These are phyloP conservation scores for Aureobasidium sp. DNA, from an alignment of 2,329 filamentous ascomycete genomes.

Conservation along the genomic window DNA sequence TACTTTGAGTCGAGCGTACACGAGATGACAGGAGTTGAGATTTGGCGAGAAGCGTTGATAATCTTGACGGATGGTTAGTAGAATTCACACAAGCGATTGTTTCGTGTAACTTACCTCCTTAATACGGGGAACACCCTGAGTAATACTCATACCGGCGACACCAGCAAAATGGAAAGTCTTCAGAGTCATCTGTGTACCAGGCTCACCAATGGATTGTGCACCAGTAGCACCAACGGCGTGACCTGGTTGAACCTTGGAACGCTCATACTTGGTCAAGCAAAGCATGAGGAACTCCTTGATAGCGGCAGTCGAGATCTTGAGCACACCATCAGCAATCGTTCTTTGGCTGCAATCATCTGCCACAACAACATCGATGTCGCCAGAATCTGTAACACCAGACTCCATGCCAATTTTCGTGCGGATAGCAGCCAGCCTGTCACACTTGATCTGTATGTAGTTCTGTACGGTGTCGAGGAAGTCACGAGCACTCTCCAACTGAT, in stretches of 20 bases:
- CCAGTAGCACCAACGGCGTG: slow-evolving; percentile 94
- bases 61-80: slow-evolving; percentile 41
- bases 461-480: slow-evolving; percentile 73
- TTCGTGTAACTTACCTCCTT: slow-evolving; percentile 46
- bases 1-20: slow-evolving; percentile 72
- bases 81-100: too few species aligned
- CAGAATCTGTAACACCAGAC: not conserved
- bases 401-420: slow-evolving; percentile 15
- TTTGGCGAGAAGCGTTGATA: slow-evolving; percentile 92
- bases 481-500: slow-evolving; percentile 62
- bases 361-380: not conserved
- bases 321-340: slow-evolving; percentile 56
- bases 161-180: slow-evolving; percentile 99
- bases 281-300: slow-evolving; percentile 70
- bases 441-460: slow-evolving; percentile 48
- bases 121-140: slow-evolving; percentile 97
- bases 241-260: slow-evolving; percentile 84
- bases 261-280: slow-evolving; percentile 83
- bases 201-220: slow-evolving; percentile 95
- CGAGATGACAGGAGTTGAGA: slow-evolving; percentile 88
- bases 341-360: slow-evolving; percentile 9
- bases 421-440: slow-evolving; percentile 20
- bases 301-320: slow-evolving; percentile 71
- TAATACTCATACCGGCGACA: slow-evolving; percentile 99
- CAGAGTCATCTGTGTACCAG: slow-evolving; percentile 96